A percentile compares a stretch with the other conserved stretches of the same genome.
Evolutionary conservation across 495 filamentous ascomycete genomes (phyloP).

Genomic region (Penicillium crystallinum): DNA sequence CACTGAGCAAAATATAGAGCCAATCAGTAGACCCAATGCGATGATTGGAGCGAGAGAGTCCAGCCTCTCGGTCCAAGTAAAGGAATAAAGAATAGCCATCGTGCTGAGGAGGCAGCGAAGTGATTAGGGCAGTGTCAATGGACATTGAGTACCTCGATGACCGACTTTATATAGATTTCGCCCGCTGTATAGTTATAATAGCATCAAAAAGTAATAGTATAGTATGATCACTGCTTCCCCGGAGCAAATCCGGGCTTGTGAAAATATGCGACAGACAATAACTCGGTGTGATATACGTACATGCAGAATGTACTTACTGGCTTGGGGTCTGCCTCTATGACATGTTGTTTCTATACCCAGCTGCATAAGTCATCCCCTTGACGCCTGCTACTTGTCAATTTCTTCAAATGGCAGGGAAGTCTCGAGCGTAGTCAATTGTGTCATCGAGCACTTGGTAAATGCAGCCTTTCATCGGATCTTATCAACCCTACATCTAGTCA

Average conservation of each 20-base stretch:
- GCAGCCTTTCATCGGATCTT: no score
- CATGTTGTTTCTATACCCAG: neutral
- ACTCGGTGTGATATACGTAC: slow-evolving; percentile 4
- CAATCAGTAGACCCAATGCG: neutral
- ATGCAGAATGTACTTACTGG: neutral
- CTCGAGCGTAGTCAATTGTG: no score
- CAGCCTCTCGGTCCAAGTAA: neutral
- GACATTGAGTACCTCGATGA: neutral
- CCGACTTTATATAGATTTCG: neutral
- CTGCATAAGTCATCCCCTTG: neutral
- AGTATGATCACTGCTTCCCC: neutral
- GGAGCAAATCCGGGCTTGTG: neutral
- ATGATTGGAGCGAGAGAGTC: neutral
- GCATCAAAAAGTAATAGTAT: neutral
- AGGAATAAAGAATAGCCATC: neutral
- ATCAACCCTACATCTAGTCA: no score
- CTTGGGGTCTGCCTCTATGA: neutral
- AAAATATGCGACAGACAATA: neutral
- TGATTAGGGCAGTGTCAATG: no score
- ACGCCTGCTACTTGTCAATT: no score
- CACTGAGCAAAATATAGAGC: neutral
- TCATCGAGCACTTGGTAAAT: no score
- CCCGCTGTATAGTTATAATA: no score
- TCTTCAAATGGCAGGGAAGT: no score
- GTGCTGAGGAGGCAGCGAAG: neutral